phyloP scores from a whole-genome alignment of 73 alveolate species.

The Tetrahymena elliotti region DNA sequence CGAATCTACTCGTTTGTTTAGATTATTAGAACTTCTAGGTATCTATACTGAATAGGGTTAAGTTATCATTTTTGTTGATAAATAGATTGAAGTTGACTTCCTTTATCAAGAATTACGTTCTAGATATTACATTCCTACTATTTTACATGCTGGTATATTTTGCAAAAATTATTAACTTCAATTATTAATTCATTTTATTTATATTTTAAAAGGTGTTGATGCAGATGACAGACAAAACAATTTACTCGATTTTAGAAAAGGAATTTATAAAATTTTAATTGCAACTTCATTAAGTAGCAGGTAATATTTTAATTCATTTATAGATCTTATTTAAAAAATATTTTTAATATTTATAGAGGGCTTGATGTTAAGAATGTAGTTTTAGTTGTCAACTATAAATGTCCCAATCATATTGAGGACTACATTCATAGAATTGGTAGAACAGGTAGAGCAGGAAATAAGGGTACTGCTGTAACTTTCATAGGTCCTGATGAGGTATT shows the following conservation, averaged over 20 bases:
- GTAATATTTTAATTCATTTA: background rate
- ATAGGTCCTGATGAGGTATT: constrained; percentile 87
- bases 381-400: constrained; percentile 85
- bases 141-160: constrained; percentile 84
- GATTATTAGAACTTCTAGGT: constrained; percentile 79
- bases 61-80: constrained; percentile 91
- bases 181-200: background rate
- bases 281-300: constrained; percentile 79
- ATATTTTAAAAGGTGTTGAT: constrained; percentile 50
- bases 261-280: constrained; percentile 80
- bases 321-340: background rate
- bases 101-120: constrained; percentile 79
- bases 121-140: constrained; percentile 77
- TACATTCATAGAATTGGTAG: constrained; percentile 98
- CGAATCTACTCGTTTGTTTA: constrained; percentile 75
- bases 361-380: constrained; percentile 85
- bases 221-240: constrained; percentile 91
- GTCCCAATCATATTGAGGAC: constrained; percentile 98
- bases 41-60: constrained; percentile 75
- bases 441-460: constrained; percentile 96
- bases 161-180: background rate
- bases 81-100: constrained; percentile 90
- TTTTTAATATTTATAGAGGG: constrained; percentile 79
- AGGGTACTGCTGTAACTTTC: constrained; percentile 96
- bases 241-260: constrained; percentile 84